Conservation (phyloP, 83 land plant species). For the Larix sibirica region DNA sequence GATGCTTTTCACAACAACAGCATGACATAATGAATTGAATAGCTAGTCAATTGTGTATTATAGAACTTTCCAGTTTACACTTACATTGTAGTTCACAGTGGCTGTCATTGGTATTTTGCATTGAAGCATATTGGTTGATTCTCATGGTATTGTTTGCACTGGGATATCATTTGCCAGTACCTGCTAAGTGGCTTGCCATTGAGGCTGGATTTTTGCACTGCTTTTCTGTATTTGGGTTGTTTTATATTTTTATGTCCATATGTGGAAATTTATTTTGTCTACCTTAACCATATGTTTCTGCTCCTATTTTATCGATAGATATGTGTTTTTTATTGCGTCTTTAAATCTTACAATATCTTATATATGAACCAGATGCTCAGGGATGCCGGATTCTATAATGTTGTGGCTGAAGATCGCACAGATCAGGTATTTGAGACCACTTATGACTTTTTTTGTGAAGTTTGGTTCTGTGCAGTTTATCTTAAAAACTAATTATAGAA, state of each 20-base stretch:
- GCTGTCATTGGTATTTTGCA: too few relatives aligned
- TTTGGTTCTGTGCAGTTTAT: background rate
- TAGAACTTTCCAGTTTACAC: too few relatives aligned
- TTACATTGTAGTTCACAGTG: too few relatives aligned
- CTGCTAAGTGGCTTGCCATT: background rate
- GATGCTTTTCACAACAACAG: too few relatives aligned
- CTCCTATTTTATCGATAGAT: background rate
- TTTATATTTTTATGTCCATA: background rate
- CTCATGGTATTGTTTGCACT: too few relatives aligned
- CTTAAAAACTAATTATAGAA: background rate
- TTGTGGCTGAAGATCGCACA: slow-evolving; percentile 96
- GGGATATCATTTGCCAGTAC: background rate
- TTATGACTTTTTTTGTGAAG: background rate
- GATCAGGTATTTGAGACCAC: slow-evolving; percentile 55
- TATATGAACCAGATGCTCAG: slow-evolving; percentile 66
- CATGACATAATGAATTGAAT: too few relatives aligned
- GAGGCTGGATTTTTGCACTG: background rate
- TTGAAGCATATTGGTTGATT: too few relatives aligned
- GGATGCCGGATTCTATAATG: slow-evolving; percentile 86
- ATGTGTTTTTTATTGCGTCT: background rate
- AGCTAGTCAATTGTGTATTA: too few relatives aligned
- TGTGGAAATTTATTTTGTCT: background rate
- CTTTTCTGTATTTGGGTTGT: background rate
- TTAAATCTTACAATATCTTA: background rate
- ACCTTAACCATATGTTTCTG: background rate